These are phyloP conservation scores for Dactylorhiza incarnata DNA, from an alignment of 106 monocot genomes.

Conservation along the genomic window DNA sequence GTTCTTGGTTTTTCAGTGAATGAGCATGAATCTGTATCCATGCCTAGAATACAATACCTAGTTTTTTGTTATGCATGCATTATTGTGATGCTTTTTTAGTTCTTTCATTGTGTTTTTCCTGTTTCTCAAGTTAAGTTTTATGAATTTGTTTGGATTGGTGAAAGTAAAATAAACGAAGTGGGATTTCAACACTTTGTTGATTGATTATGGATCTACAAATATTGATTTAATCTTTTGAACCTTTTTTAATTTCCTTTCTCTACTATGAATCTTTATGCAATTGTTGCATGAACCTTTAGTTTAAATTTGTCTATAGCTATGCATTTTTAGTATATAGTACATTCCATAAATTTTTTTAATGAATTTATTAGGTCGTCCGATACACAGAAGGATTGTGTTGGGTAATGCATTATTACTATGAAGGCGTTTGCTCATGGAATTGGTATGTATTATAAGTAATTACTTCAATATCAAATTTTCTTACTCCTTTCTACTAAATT, in stretches of 20 bases:
- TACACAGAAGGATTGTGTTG: conserved; percentile 96
- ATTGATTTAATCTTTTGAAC: neutral
- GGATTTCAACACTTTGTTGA: too few relatives aligned
- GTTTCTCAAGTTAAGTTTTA: too few relatives aligned
- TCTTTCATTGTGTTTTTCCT: neutral
- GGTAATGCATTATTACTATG: conserved; percentile 99
- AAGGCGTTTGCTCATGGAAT: conserved; percentile 97
- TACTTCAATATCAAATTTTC: neutral
- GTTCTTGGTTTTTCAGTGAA: neutral
- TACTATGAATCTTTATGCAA: neutral
- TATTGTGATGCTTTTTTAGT: neutral
- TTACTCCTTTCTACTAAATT: neutral
- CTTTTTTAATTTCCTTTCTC: neutral
- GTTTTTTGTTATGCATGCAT: neutral
- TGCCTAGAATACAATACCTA: neutral
- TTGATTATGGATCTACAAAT: too few relatives aligned
- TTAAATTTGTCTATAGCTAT: neutral
- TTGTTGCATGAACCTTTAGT: neutral
- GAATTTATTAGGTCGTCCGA: conserved; percentile 44
- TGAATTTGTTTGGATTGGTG: too few relatives aligned
- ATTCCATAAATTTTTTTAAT: neutral
- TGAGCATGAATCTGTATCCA: neutral
- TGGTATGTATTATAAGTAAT: conserved; percentile 35
- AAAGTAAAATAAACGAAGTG: too few relatives aligned
- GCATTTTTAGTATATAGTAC: neutral